Evolutionary conservation across 2,329 filamentous ascomycete genomes (phyloP).

Genomic region (Diplocarpon mali): DNA sequence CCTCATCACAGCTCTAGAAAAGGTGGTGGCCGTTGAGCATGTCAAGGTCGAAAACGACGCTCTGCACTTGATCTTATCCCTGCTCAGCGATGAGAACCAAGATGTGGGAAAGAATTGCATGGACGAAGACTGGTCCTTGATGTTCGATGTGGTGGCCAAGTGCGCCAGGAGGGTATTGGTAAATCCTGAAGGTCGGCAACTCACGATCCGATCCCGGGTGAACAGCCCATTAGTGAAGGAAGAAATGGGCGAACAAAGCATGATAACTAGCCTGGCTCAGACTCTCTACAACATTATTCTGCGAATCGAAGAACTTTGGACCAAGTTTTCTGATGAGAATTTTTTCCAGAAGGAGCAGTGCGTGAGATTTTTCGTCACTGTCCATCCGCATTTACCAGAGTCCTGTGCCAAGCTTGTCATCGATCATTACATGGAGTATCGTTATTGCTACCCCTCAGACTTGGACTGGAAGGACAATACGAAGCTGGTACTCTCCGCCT

Average conservation of each 20-base stretch:
- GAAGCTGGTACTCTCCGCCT: conserved; percentile 45
- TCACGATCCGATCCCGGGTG: conserved; percentile 14
- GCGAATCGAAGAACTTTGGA: conserved; percentile 27
- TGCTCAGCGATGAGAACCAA: conserved; percentile 42
- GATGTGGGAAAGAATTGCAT: conserved; percentile 44
- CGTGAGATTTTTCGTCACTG: conserved; percentile 53
- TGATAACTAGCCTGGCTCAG: conserved; percentile 20
- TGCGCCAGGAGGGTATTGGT: conserved; percentile 33
- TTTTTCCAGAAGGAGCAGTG: conserved; percentile 56
- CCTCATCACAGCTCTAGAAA: conserved; percentile 45
- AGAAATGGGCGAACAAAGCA: conserved; percentile 14
- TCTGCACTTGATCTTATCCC: conserved; percentile 35
- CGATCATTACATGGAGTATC: conserved; percentile 56
- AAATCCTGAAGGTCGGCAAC: conserved; percentile 20
- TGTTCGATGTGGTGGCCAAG: conserved; percentile 47
- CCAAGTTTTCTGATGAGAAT: conserved; percentile 33
- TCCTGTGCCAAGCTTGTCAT: conserved; percentile 52
- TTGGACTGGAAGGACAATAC: conserved; percentile 56
- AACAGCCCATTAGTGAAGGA: conserved; percentile 18
- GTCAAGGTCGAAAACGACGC: conserved; percentile 26
- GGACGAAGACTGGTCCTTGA: conserved; percentile 54
- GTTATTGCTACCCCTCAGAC: conserved; percentile 63
- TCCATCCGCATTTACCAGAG: conserved; percentile 53
- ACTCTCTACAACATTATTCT: conserved; percentile 24
- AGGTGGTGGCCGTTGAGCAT: conserved; percentile 31